Evolutionary conservation across 225 moss, liverwort and hornwort genomes (phyloP).

Genomic region (Polytrichum formosum): DNA sequence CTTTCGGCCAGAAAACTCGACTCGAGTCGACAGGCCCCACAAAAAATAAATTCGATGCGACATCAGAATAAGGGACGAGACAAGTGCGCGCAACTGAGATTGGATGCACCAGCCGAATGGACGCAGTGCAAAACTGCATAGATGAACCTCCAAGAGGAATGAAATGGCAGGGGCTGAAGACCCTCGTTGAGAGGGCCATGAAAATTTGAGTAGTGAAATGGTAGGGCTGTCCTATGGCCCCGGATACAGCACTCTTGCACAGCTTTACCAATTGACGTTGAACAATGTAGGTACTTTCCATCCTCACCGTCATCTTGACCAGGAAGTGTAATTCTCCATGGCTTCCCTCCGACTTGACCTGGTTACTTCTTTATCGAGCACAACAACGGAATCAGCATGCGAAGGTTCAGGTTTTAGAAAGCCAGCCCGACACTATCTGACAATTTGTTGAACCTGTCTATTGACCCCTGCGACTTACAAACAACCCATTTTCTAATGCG

Average conservation of each 20-base stretch:
- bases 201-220: constrained; percentile 27
- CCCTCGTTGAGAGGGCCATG: constrained; percentile 43
- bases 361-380: too few species aligned
- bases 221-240: constrained; percentile 31
- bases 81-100: constrained; percentile 16
- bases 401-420: too few species aligned
- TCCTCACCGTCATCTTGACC: constrained; percentile 32
- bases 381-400: too few species aligned
- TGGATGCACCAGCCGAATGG: constrained; percentile 13
- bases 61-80: constrained; percentile 23
- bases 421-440: too few species aligned
- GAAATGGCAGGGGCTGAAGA: constrained; percentile 33
- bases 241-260: constrained; percentile 42
- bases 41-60: constrained; percentile 11
- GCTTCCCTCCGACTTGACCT: constrained; percentile 1
- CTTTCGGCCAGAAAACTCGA: constrained; percentile 16
- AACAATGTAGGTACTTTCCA: constrained; percentile 59
- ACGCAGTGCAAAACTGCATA: constrained; percentile 18
- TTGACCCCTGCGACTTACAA: too few species aligned
- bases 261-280: constrained; percentile 56
- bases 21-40: constrained; percentile 28
- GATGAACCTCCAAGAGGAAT: constrained; percentile 25
- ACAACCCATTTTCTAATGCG: too few species aligned
- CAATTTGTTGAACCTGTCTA: too few species aligned
- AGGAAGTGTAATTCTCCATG: constrained; percentile 26